phyloP scores from a whole-genome alignment of 331 rosid genomes.

The Pyrus hybrid region DNA sequence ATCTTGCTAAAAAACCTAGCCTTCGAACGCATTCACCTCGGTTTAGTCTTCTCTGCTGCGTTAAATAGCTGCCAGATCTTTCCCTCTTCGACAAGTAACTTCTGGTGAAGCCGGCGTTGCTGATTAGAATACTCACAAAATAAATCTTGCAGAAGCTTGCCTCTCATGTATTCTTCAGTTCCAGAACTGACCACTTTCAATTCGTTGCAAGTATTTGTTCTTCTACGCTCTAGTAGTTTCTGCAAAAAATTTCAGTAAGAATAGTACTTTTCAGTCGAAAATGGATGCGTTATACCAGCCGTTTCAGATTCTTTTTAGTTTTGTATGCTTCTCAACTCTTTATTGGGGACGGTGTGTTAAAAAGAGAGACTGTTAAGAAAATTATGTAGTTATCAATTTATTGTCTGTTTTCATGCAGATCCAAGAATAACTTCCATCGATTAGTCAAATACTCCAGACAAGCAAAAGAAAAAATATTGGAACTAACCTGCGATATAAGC shows the following conservation, averaged over 20 bases:
- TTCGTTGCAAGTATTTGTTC: background rate
- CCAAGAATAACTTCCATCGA: background rate
- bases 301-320: background rate
- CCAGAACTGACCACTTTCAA: conserved; percentile 34
- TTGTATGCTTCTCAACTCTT: background rate
- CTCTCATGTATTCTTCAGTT: conserved; percentile 32
- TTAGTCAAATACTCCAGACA: background rate
- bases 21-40: background rate
- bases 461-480: background rate
- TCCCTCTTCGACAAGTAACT: conserved; percentile 30
- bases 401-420: background rate
- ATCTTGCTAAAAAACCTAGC: background rate
- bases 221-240: background rate
- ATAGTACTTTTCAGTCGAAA: background rate
- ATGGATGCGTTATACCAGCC: background rate
- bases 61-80: conserved; percentile 1
- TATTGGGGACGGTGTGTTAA: background rate
- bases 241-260: conserved; percentile 13
- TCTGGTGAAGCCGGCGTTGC: conserved; percentile 26
- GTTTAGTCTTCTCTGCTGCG: background rate
- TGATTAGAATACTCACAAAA: conserved; percentile 32
- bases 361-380: background rate
- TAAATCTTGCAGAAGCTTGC: conserved; percentile 20
- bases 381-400: background rate
- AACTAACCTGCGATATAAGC: conserved; percentile 37